Conservation (phyloP, 805 yeast genomes). For the Soucietia sequanensis region DNA sequence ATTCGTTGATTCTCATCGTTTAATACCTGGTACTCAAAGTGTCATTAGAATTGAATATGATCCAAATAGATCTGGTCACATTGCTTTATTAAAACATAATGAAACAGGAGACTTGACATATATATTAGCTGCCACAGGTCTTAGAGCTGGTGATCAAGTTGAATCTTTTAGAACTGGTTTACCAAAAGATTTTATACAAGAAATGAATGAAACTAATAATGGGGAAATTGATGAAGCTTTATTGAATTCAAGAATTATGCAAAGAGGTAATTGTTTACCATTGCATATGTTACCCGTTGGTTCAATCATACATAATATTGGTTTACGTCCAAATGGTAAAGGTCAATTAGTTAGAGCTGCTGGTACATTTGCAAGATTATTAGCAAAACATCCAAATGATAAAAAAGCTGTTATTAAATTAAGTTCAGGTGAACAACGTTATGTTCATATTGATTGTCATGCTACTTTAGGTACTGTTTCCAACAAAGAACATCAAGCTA, state of each 20-base stretch:
- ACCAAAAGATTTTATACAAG: slow-evolving; percentile 67
- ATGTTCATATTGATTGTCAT: slow-evolving; percentile 78
- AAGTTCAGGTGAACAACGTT: slow-evolving; percentile 92
- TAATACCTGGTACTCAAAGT: slow-evolving; percentile 65
- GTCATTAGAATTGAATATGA: slow-evolving; percentile 92
- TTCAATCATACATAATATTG: slow-evolving; percentile 83
- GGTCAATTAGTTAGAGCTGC: slow-evolving; percentile 93
- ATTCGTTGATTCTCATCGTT: slow-evolving; percentile 72
- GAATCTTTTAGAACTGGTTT: slow-evolving; percentile 89
- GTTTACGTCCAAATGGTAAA: slow-evolving; percentile 65
- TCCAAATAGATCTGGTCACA: slow-evolving; percentile 91
- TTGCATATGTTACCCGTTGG: slow-evolving; percentile 93
- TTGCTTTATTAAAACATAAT: slow-evolving; percentile 75
- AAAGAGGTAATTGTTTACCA: slow-evolving; percentile 94
- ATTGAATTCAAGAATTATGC: slow-evolving; percentile 79
- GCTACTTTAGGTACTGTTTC: slow-evolving; percentile 94
- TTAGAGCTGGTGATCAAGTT: slow-evolving; percentile 88
- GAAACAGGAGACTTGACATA: slow-evolving; percentile 66
- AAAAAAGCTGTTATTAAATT: slow-evolving; percentile 75
- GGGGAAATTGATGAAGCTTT: slow-evolving; percentile 92
- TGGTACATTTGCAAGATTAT: slow-evolving; percentile 87
- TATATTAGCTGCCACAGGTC: slow-evolving; percentile 87
- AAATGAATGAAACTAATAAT: slow-evolving; percentile 63
- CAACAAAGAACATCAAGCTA: slow-evolving; percentile 87
- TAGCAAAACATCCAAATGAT: slow-evolving; percentile 72